These are phyloP conservation scores for Ampelomyces quisqualis DNA, from an alignment of 2,329 filamentous ascomycete genomes.

Conservation along the genomic window DNA sequence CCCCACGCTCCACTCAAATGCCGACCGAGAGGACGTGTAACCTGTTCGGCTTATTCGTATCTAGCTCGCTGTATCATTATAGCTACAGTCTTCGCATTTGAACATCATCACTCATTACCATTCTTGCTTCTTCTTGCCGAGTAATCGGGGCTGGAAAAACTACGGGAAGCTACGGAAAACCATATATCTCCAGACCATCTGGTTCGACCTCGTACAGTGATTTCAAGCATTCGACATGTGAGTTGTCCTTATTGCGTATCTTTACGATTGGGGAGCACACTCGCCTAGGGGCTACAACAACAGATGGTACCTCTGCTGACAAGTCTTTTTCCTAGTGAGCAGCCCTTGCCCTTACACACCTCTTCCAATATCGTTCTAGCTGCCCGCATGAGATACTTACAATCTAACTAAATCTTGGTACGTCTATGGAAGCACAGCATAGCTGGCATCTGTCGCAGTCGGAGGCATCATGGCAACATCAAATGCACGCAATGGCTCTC, in stretches of 20 bases:
- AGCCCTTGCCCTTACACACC: too few species aligned
- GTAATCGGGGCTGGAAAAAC: too few species aligned
- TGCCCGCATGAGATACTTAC: background rate
- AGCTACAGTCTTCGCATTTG: constrained; percentile 13
- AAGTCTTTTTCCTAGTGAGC: too few species aligned
- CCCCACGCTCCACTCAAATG: constrained; percentile 31
- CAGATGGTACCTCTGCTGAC: too few species aligned
- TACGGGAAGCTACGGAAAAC: too few species aligned
- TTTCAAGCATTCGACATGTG: too few species aligned
- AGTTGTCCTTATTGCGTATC: too few species aligned
- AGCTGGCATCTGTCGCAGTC: too few species aligned
- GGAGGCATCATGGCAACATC: too few species aligned
- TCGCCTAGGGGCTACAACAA: too few species aligned
- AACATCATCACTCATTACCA: constrained; percentile 15
- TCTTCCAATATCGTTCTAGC: too few species aligned
- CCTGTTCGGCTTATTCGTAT: constrained; percentile 13
- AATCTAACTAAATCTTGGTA: background rate
- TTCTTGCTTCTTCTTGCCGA: constrained; percentile 8
- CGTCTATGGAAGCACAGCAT: background rate
- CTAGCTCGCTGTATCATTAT: constrained; percentile 12
- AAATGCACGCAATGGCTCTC: background rate
- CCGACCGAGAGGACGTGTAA: constrained; percentile 26
- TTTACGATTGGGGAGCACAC: too few species aligned
- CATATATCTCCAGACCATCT: background rate
- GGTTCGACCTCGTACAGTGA: background rate